These are phyloP conservation scores for Chloranthus sessilifolius DNA, from an alignment of 164 flowering plant species.

Conservation along the genomic window DNA sequence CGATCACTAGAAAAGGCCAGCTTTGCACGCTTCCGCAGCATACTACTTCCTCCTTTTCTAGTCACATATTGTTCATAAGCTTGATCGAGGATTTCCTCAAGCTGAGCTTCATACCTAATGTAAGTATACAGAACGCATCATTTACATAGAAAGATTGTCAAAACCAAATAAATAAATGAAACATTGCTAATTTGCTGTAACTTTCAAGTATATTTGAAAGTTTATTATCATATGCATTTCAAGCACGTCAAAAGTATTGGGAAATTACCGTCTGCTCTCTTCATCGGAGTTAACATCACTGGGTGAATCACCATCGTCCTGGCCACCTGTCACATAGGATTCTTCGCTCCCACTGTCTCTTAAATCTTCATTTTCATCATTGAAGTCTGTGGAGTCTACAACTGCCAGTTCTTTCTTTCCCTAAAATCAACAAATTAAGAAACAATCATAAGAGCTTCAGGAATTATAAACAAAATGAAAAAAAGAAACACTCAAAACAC, in stretches of 20 bases:
- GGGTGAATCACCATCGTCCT: constrained; percentile 20
- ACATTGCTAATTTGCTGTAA: too few relatives aligned
- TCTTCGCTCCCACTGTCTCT: constrained; percentile 53
- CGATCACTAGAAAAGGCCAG: constrained; percentile 36
- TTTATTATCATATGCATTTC: background rate
- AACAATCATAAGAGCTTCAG: too few relatives aligned
- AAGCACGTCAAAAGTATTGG: background rate
- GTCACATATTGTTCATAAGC: constrained; percentile 68
- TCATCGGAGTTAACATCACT: constrained; percentile 84
- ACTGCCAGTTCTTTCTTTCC: constrained; percentile 78
- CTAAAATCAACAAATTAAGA: constrained; percentile 38
- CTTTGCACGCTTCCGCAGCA: constrained; percentile 77
- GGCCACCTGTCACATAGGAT: constrained; percentile 15
- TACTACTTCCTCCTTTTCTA: constrained; percentile 63
- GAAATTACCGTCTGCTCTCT: constrained; percentile 53
- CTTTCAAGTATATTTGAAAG: too few relatives aligned
- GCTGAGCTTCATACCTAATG: constrained; percentile 61
- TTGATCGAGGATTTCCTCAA: constrained; percentile 72
- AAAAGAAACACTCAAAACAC: too few relatives aligned
- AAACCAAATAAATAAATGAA: too few relatives aligned
- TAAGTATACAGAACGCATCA: too few relatives aligned
- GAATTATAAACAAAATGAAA: too few relatives aligned
- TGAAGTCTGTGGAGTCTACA: constrained; percentile 58
- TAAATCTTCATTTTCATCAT: constrained; percentile 36
- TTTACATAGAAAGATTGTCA: too few relatives aligned